Percentiles rank a stretch among this genome's conserved stretches.
Evolutionary conservation across 2,329 filamentous ascomycete species (phyloP).

Genomic region (Colletotrichum siamense): DNA sequence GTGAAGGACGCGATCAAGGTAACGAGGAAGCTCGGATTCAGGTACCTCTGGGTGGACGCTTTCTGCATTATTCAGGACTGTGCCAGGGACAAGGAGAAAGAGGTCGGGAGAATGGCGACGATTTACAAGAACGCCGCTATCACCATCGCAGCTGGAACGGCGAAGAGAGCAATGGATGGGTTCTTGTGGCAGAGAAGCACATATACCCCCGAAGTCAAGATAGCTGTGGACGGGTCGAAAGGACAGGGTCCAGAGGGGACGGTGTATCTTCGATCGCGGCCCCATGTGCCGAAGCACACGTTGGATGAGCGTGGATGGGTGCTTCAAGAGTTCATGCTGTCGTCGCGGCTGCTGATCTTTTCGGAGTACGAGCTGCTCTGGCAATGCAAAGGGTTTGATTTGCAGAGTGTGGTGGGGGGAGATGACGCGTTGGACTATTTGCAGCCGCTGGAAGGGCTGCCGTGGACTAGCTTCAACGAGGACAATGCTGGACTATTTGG

Average conservation of each 20-base stretch:
- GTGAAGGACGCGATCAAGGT: constrained; percentile 17
- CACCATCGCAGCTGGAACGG: constrained; percentile 6
- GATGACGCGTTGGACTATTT: not conserved
- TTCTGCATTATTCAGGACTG: constrained; percentile 25
- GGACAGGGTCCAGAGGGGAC: not conserved
- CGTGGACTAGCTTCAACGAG: not conserved
- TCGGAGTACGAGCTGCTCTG: constrained; percentile 22
- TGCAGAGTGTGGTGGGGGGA: not conserved
- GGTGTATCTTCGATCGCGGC: not conserved
- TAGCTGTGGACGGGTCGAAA: not conserved
- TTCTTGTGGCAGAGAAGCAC: not conserved
- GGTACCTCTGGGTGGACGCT: constrained; percentile 24
- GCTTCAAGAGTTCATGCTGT: constrained; percentile 24
- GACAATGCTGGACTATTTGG: not conserved
- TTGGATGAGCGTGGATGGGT: constrained; percentile 24
- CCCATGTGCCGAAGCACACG: not conserved
- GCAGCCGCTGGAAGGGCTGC: not conserved
- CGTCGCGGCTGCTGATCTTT: constrained; percentile 23
- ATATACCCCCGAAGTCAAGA: not conserved
- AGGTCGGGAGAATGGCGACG: constrained; percentile 16
- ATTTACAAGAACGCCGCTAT: constrained; percentile 17
- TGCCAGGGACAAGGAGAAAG: not conserved
- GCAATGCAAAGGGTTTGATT: constrained; percentile 17
- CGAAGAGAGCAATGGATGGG: not conserved
- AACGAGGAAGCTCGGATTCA: constrained; percentile 2